phyloP scores from a whole-genome alignment of 768 basidiomycete species.

The Sporobolomyces roseus region DNA sequence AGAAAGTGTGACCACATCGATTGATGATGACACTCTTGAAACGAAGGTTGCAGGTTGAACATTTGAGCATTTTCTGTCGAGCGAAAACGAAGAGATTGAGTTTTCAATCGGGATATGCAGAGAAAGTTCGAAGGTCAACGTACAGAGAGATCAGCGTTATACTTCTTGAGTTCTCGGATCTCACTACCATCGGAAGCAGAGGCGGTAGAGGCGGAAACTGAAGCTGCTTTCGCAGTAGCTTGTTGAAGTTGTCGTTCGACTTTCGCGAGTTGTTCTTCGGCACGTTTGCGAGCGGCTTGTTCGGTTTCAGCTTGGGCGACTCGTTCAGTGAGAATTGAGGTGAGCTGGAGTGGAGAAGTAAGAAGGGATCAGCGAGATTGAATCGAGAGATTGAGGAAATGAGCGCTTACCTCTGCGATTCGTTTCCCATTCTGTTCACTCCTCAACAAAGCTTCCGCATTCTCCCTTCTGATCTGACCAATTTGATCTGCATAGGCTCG shows the following conservation, averaged over 20 bases:
- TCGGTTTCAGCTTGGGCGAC: conserved; percentile 46
- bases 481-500: conserved; percentile 45
- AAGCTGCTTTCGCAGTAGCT: conserved; percentile 41
- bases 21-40: conserved; percentile 30
- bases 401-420: conserved; percentile 44
- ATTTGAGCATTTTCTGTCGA: conserved; percentile 73
- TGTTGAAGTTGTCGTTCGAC: conserved; percentile 48
- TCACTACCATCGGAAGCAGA: conserved; percentile 46
- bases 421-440: conserved; percentile 43
- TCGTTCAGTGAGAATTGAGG: conserved; percentile 44
- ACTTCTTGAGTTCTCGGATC: conserved; percentile 39
- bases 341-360: conserved; percentile 41
- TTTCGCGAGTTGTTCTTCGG: conserved; percentile 48
- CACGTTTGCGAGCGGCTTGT: conserved; percentile 39
- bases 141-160: conserved; percentile 44
- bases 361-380: background rate
- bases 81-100: background rate
- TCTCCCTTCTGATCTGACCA: conserved; percentile 44
- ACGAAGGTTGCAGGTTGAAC: conserved; percentile 70
- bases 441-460: conserved; percentile 43
- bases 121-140: conserved; percentile 24
- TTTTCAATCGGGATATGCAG: background rate
- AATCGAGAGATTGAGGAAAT: background rate
- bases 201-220: conserved; percentile 35
- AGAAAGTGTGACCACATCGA: conserved; percentile 43